Evolutionary conservation across 202 grass and related monocot species (phyloP), one percentile per base, ranked within the genome.

Genomic region (Carex sylvatica): DNA sequence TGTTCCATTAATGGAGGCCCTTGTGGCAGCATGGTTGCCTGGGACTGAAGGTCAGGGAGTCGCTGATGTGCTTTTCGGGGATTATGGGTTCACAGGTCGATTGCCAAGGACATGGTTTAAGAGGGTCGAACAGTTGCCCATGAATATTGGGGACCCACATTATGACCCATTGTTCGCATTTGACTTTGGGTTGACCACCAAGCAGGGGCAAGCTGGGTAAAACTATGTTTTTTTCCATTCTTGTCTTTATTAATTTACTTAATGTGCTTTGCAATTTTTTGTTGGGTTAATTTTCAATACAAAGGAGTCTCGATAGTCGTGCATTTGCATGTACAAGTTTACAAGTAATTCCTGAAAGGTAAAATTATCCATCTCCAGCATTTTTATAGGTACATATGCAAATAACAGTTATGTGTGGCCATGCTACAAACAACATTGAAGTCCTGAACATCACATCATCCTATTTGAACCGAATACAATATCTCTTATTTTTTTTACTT

Each of bases 11-110:
- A 91, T 97, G 91, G 94, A 97, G 80, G 94, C 92, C 0, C 88
- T 94, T 64, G 90, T 97, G 64, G 94, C 92, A 71, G 94, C 94
- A 66, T 97, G 94, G 94, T 92, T 97, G 84, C 94, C 88, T 65
- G 94, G 92, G 68, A 87, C 88, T 7, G 94, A 94, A 84, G 94
- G 94, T 23, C 94, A 89, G 83, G 94, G 94, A 71, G 88, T 97
- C 0, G 80, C 92, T n/a, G 94, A 97, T 82, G 83, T 94, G 31
- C 87, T 97, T 13, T 97, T 97, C 70, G 92, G 94, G 47, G 94
- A 94, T 59, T 97, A 97, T 70, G 69, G 81, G 4, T 97, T 97
- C 88, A 94, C 85, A 5, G 94, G 94, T 59, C 91, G 83, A 70
- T 92, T 97, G 61, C 44, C 90, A 0, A 86, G 73, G 22, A 94